These are phyloP conservation scores for Cyclotella choctawhatcheeana DNA, from an alignment of 108 stramenopile genomes.

Conservation along the genomic window DNA sequence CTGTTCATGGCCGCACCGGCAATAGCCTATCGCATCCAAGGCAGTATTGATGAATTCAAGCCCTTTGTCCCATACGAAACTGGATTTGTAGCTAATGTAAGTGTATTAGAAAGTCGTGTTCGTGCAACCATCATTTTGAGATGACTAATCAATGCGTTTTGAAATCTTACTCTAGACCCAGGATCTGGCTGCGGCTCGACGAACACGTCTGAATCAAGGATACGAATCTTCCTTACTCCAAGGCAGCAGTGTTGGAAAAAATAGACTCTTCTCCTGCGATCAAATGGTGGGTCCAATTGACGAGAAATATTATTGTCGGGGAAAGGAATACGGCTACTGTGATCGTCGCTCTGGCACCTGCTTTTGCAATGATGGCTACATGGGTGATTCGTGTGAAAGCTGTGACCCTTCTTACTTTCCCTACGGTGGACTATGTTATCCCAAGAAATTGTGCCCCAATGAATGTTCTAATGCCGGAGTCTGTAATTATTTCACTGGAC, in stretches of 20 bases:
- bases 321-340: conserved; percentile 73
- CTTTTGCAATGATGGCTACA: conserved; percentile 81
- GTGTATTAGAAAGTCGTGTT: not conserved
- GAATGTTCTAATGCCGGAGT: conserved; percentile 75
- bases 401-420: conserved; percentile 65
- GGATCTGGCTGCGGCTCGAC: conserved; percentile 19
- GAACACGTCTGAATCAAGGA: conserved; percentile 35
- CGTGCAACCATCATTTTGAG: not conserved
- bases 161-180: conserved; percentile 4
- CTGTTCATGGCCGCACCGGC: not conserved
- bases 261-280: conserved; percentile 58
- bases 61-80: conserved; percentile 53
- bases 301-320: conserved; percentile 64
- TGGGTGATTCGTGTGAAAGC: conserved; percentile 63
- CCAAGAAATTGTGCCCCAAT: conserved; percentile 66
- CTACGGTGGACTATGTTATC: conserved; percentile 61
- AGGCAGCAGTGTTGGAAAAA: conserved; percentile 29
- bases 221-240: conserved; percentile 24
- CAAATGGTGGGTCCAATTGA: conserved; percentile 76
- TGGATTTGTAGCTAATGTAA: conserved; percentile 46
- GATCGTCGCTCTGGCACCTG: conserved; percentile 83
- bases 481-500: conserved; percentile 72
- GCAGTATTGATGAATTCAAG: conserved; percentile 30
- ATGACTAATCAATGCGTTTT: not conserved
- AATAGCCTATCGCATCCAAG: conserved; percentile 47